A percentile compares a stretch with the other conserved stretches of the same genome.
Conservation (phyloP, 495 filamentous ascomycete species). For the Neurospora intermedia region DNA sequence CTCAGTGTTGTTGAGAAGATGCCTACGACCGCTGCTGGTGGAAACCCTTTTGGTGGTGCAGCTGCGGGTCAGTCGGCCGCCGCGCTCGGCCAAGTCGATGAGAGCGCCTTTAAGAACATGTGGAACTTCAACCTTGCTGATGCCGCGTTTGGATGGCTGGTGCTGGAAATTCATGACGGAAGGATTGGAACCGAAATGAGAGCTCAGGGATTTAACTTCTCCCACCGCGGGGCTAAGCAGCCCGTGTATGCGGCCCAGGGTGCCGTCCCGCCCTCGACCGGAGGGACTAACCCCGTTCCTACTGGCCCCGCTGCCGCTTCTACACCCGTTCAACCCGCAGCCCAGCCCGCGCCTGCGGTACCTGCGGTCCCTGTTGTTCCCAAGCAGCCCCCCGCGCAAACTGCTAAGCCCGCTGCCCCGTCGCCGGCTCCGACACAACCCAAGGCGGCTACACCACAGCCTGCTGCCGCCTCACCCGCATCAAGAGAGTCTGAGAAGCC, state of each 20-base stretch:
- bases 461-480: constrained; percentile 25
- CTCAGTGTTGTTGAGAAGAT: constrained; percentile 89
- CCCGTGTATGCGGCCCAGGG: constrained; percentile 25
- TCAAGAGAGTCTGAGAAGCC: constrained; percentile 39
- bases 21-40: constrained; percentile 86
- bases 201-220: constrained; percentile 98
- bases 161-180: constrained; percentile 86
- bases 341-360: constrained; percentile 21
- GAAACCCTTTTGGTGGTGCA: constrained; percentile 90
- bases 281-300: constrained; percentile 17
- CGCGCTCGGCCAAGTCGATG: constrained; percentile 79
- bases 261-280: constrained; percentile 23
- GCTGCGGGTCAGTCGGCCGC: constrained; percentile 50
- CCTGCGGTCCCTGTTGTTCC: constrained; percentile 8
- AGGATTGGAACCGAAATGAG: constrained; percentile 97
- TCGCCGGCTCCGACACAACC: constrained; percentile 33
- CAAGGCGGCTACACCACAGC: constrained; percentile 44
- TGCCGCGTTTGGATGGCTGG: constrained; percentile 91
- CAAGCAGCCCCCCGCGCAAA: constrained; percentile 23
- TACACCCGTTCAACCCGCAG: neutral
- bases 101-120: constrained; percentile 99
- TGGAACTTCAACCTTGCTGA: constrained; percentile 99
- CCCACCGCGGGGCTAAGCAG: constrained; percentile 67
- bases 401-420: constrained; percentile 24
- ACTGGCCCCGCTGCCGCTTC: constrained; percentile 25